Conservation (phyloP, 1,284 basidiomycete species). For the Sanghuangporus baumii region DNA sequence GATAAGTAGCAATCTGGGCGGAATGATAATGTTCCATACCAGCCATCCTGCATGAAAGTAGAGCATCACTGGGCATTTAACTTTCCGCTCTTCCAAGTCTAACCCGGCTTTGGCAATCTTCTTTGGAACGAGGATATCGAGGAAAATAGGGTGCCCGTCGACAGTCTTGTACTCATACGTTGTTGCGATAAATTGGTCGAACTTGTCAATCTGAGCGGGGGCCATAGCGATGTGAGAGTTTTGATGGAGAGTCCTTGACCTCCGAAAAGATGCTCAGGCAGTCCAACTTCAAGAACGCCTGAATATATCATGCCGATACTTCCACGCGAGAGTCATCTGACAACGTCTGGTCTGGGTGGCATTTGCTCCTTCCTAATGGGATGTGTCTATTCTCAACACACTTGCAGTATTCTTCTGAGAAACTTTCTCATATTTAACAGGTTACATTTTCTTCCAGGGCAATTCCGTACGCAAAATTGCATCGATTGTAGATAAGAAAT, state of each 20-base stretch:
- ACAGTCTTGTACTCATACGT: slow-evolving; percentile 14
- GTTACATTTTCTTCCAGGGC: no score
- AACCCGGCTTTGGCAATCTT: neutral
- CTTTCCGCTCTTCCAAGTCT: neutral
- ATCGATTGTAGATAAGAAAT: no score
- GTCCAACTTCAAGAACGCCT: neutral
- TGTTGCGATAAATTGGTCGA: slow-evolving; percentile 4
- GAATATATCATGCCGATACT: neutral
- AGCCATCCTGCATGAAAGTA: slow-evolving; percentile 12
- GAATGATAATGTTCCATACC: neutral
- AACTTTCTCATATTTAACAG: no score
- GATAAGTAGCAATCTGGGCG: neutral
- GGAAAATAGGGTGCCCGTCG: slow-evolving; percentile 13
- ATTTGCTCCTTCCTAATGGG: no score
- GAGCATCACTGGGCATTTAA: slow-evolving; percentile 8
- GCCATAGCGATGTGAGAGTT: neutral
- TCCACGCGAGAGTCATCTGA: neutral
- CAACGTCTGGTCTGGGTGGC: neutral
- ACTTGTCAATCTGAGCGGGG: neutral
- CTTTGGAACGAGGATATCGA: slow-evolving; percentile 13
- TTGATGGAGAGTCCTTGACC: neutral
- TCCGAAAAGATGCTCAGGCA: neutral
- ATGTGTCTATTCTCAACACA: no score
- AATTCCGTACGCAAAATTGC: no score
- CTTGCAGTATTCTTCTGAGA: no score